Evolutionary conservation across 345 rosid genomes (phyloP).

Genomic region (Mercurialis annua): DNA sequence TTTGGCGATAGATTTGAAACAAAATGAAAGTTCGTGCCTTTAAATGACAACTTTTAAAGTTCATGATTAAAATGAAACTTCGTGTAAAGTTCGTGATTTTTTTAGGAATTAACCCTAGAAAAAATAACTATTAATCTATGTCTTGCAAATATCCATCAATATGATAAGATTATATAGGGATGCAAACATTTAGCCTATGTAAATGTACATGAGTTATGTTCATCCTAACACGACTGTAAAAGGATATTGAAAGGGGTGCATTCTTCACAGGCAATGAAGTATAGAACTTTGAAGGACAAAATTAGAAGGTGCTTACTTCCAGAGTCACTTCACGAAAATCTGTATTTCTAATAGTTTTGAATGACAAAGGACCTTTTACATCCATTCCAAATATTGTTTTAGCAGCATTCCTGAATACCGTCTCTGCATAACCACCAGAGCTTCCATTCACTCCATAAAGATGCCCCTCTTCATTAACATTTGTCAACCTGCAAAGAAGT

Average conservation of each 20-base stretch:
- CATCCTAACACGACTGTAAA: background rate
- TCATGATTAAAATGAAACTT: too few species aligned
- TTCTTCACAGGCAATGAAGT: background rate
- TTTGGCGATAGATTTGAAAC: too few species aligned
- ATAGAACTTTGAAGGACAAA: constrained; percentile 2
- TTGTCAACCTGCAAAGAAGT: constrained; percentile 53
- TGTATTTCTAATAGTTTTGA: constrained; percentile 68
- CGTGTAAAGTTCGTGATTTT: too few species aligned
- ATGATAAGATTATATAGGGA: background rate
- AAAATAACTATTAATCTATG: constrained; percentile 1
- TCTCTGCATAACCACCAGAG: constrained; percentile 94
- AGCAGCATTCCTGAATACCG: constrained; percentile 69
- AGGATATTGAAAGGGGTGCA: background rate
- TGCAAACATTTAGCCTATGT: background rate
- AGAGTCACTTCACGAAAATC: constrained; percentile 81
- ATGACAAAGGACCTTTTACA: constrained; percentile 52
- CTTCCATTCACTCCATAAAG: constrained; percentile 88
- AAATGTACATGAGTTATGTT: background rate
- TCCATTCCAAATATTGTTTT: constrained; percentile 63
- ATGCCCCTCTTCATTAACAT: constrained; percentile 65
- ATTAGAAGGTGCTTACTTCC: constrained; percentile 46
- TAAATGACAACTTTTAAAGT: too few species aligned
- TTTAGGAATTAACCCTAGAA: too few species aligned
- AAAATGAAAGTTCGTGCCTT: too few species aligned
- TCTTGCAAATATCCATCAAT: background rate